A percentile compares a stretch with the other conserved stretches of the same genome.
phyloP scores from a whole-genome alignment of 495 filamentous ascomycete species.

The Penicillium arizonense region DNA sequence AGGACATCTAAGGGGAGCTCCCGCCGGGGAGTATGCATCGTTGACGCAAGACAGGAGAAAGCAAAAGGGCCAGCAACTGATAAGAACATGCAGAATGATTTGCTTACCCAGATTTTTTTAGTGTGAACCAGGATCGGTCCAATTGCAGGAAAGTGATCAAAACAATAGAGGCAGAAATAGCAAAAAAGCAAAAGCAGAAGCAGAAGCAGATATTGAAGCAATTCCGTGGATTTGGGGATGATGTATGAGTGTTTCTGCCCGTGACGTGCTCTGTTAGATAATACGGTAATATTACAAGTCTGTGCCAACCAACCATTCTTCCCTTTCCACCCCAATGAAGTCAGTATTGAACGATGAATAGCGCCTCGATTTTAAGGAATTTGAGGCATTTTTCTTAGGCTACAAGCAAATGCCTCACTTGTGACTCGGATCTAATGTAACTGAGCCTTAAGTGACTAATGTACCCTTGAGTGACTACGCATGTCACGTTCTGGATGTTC shows the following conservation, averaged over 20 bases:
- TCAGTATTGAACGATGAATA: not conserved
- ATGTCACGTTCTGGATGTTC: no score
- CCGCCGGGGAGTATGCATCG: not conserved
- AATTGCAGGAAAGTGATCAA: not conserved
- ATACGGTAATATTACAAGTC: conserved; percentile 16
- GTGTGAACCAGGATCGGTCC: not conserved
- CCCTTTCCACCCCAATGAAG: not conserved
- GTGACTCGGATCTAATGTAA: not conserved
- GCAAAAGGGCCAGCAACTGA: conserved; percentile 12
- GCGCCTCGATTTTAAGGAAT: not conserved
- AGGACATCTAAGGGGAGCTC: not conserved
- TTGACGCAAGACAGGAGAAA: not conserved
- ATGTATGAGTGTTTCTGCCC: conserved; percentile 44
- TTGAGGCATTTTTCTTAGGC: conserved; percentile 16
- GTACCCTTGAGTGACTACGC: no score
- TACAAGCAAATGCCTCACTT: conserved; percentile 19
- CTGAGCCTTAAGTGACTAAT: no score
- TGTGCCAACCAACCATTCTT: not conserved
- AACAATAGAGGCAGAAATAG: conserved; percentile 11
- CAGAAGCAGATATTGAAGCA: conserved; percentile 26
- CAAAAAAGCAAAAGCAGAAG: not conserved
- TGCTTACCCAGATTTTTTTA: conserved; percentile 23
- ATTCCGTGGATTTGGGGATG: conserved; percentile 28
- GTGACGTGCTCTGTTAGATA: conserved; percentile 37
- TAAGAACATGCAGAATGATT: conserved; percentile 17